A percentile compares a stretch with the other conserved stretches of the same genome.
Evolutionary conservation across 2,329 filamentous ascomycete genomes (phyloP).

Genomic region (Epicoccum nigrum): DNA sequence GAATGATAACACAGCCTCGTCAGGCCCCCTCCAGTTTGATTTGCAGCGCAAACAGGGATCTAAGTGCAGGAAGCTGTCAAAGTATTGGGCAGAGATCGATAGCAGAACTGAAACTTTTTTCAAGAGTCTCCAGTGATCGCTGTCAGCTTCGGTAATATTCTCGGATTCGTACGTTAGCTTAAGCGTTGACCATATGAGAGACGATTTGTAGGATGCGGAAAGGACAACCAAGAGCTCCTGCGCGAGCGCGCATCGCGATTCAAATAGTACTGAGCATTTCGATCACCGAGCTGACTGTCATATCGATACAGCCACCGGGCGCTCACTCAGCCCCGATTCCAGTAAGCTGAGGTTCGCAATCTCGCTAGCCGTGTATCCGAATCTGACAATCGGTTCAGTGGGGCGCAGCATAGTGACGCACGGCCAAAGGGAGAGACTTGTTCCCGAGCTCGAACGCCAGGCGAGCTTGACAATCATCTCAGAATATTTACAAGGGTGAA

Average conservation of each 20-base stretch:
- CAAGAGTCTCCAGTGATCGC: background rate
- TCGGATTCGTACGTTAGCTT: too few relatives aligned
- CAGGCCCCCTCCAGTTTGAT: constrained; percentile 10
- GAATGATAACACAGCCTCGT: constrained; percentile 14
- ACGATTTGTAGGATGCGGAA: background rate
- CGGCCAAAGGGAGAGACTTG: too few relatives aligned
- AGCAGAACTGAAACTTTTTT: background rate
- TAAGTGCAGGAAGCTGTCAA: background rate
- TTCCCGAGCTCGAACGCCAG: too few relatives aligned
- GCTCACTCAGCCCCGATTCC: constrained; percentile 11
- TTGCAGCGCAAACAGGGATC: constrained; percentile 1
- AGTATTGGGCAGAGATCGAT: background rate
- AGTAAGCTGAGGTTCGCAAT: constrained; percentile 9
- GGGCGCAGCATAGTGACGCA: constrained; percentile 11
- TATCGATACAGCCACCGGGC: constrained; percentile 6
- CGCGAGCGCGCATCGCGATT: background rate
- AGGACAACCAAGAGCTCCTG: background rate
- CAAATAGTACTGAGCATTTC: background rate
- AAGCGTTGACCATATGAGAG: background rate
- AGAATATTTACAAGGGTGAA: too few relatives aligned
- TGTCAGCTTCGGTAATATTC: constrained; percentile 7
- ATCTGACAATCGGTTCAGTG: constrained; percentile 5
- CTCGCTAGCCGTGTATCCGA: constrained; percentile 8
- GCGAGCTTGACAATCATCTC: too few relatives aligned
- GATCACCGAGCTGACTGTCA: constrained; percentile 3